phyloP scores from a whole-genome alignment of 2,329 filamentous ascomycete genomes.

The Alternaria triticina region DNA sequence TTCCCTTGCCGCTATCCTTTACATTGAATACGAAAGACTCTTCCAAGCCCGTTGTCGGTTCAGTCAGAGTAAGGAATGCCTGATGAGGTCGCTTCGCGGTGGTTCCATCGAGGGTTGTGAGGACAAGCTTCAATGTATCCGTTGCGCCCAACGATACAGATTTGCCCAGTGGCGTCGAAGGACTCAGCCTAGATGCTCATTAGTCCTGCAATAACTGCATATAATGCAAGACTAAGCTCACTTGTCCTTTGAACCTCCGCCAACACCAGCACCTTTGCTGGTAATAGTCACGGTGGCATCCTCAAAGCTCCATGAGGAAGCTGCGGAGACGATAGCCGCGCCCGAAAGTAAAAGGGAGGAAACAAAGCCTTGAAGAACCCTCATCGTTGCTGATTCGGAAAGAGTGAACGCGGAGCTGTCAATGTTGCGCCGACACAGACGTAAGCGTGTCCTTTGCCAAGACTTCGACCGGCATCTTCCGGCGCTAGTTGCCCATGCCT shows the following conservation, averaged over 20 bases:
- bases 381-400: slow-evolving; percentile 47
- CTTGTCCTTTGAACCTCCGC: slow-evolving; percentile 67
- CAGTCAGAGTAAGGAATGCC: slow-evolving; percentile 84
- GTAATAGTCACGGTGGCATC: slow-evolving; percentile 72
- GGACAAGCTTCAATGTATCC: slow-evolving; percentile 79
- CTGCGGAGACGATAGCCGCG: slow-evolving; percentile 54
- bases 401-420: slow-evolving; percentile 35
- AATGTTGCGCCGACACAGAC: slow-evolving; percentile 20
- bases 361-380: slow-evolving; percentile 50
- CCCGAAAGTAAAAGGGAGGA: slow-evolving; percentile 52
- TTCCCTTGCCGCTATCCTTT: slow-evolving; percentile 87
- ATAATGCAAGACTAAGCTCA: slow-evolving; percentile 50
- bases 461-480: slow-evolving; percentile 14
- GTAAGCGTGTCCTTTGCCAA: slow-evolving; percentile 29
- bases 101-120: slow-evolving; percentile 81
- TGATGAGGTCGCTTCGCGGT: slow-evolving; percentile 88
- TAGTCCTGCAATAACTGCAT: background rate
- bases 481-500: slow-evolving; percentile 4
- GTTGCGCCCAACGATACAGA: slow-evolving; percentile 68
- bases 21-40: slow-evolving; percentile 83
- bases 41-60: slow-evolving; percentile 77
- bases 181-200: slow-evolving; percentile 45
- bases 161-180: slow-evolving; percentile 65
- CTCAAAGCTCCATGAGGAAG: slow-evolving; percentile 73
- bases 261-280: slow-evolving; percentile 63